Evolutionary conservation across 768 basidiomycete species (phyloP), one percentile per base, ranked within the genome.

Genomic region (Kwoniella sp.): DNA sequence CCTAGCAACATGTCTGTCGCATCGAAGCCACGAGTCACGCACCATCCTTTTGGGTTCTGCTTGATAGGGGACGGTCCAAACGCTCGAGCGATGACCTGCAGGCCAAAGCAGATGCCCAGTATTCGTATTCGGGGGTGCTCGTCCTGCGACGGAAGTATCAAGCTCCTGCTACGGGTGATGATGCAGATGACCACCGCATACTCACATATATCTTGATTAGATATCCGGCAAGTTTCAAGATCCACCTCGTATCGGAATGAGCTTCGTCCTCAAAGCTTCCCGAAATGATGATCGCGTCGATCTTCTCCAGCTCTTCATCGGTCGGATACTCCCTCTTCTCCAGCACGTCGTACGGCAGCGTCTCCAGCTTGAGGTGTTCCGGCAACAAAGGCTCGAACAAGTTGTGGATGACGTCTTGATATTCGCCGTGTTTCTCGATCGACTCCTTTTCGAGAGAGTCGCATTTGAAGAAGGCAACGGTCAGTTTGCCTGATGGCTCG

Each of bases 181-280:
- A n/a, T n/a, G n/a, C n/a, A n/a, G 4, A 22, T 26, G 22, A n/a
- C n/a, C n/a, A n/a, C n/a, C 25, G 41, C 30, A 12, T 28, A 60
- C 62, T 38, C 26, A 63, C 62, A 58, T 56, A 63, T 45, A 75
- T 58, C 51, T 67, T 63, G 58, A 75, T 75, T 26, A 75, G 30
- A 55, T 65, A 75, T 4, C 74, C 74, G 15, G 71, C 71, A 13
- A 75, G 60, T 22, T 70, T 66, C 23, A 75, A 58, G 29, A 75
- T 73, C 74, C 74, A 75, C 47, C 62, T 68, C 5, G 67, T 55
- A 55, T 75, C 74, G 17, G 51, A 55, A 56, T 71, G 65, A n/a
- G 69, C 69, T n/a, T 73, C 74, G 58, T 73, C 74, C 31, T 75
- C 71, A 56, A 75, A 75, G 17, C 67, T 69, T 15, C 74, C 74